Base-by-base conservation (phyloP, 176 grass and related monocot species). In the Raddia distichophylla region DNA sequence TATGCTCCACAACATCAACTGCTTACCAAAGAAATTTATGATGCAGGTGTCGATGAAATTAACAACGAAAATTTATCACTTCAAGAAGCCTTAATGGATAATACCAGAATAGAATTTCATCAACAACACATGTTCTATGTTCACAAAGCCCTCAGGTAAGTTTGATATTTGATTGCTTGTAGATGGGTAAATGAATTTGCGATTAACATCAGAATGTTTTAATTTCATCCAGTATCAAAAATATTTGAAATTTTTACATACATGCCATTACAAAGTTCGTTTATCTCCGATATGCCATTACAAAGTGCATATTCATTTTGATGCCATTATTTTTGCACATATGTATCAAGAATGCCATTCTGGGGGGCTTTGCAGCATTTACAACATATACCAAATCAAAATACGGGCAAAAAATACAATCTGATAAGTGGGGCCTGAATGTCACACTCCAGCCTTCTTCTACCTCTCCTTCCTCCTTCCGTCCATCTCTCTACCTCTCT, bases 41-140 rank as follows among this genome's bases (percentile, higher is more conserved):
- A 9, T 79, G 58, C 80, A 97, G 88, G 93, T 59, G 86, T 97
- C 63, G 90, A 91, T 84, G 93, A 97, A 82, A 78, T 79, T 66
- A 97, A 97, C 86, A 74, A 89, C 56, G 80, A 82, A 51, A 89
- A 79, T 0, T 49, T 87, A 73, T 51, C 88, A 2, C 85, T 90
- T 34, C 43, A 89, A 89, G 88, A 96, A 81, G 88, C 90, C 46
- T 85, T 96, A 78, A 72, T 73, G 54, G 93, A 96, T 54, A 77
- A 85, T 51, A 88, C 82, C 56, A 93, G 93, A 83, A 91, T 85
- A 82, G 64, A 91, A 51, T 97, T 91, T 82, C 84, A 93, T 57
- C 15, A 13, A 35, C 80, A 97, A 67, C 93, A 93, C 73, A 78
- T 97, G 80, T 82, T 61, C 37, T 71, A 89, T 61, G 46, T 97